phyloP scores from a whole-genome alignment of 129 eudicot genomes.

The Flaveria brownii region DNA sequence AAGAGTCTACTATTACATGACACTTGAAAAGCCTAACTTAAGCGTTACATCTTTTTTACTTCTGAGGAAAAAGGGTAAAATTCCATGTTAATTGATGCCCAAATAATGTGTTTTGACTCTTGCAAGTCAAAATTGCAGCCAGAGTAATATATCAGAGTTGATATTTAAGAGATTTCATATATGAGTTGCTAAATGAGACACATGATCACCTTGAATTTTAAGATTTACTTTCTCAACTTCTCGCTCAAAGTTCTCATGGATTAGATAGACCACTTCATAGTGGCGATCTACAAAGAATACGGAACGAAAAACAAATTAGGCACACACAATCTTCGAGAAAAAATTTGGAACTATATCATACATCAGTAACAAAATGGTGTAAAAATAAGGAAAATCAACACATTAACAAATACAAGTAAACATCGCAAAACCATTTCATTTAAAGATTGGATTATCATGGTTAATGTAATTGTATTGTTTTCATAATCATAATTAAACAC shows the following conservation, averaged over 20 bases:
- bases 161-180: not conserved
- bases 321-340: not conserved
- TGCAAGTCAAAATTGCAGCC: not conserved
- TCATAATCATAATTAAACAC: not conserved
- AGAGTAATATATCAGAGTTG: not conserved
- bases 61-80: not conserved
- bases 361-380: not conserved
- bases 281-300: constrained; percentile 67
- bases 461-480: not conserved
- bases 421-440: not conserved
- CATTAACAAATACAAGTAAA: not conserved
- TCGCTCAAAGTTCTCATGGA: constrained; percentile 68
- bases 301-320: not conserved
- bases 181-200: not conserved
- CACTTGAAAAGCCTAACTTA: not conserved
- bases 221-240: constrained; percentile 83
- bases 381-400: not conserved
- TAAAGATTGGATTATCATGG: not conserved
- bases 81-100: not conserved
- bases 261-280: constrained; percentile 90
- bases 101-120: constrained; percentile 9
- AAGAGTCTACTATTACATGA: not conserved
- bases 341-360: not conserved
- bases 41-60: not conserved
- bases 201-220: constrained; percentile 64